phyloP scores from a whole-genome alignment of 371 early-diverging fungal genomes.

The Syncephalastrum contaminatum region DNA sequence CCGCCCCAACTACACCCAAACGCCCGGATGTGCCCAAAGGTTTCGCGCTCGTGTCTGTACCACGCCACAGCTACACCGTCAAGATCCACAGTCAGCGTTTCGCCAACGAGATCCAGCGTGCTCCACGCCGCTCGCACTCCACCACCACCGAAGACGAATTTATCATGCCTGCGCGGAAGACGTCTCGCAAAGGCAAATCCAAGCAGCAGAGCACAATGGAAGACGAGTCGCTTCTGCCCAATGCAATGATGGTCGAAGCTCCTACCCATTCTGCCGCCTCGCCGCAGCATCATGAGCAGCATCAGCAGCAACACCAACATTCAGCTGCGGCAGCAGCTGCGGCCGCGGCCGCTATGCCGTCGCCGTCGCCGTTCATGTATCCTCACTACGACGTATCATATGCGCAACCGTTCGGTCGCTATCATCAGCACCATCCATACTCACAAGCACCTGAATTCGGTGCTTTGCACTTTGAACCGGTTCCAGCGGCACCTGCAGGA shows the following conservation, averaged over 20 bases:
- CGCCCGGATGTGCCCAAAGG: conserved; percentile 29
- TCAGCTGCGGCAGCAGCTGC: conserved; percentile 11
- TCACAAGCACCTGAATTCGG: conserved; percentile 17
- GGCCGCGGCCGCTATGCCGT: conserved; percentile 9
- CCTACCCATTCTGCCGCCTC: conserved; percentile 4
- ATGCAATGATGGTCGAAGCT: background rate
- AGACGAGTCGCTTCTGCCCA: background rate
- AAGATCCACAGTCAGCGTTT: conserved; percentile 37
- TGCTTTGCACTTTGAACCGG: conserved; percentile 8
- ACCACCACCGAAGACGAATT: conserved; percentile 12
- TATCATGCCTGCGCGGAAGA: conserved; percentile 2
- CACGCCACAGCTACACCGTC: conserved; percentile 30
- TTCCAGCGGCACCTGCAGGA: conserved; percentile 16
- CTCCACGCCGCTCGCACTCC: conserved; percentile 15
- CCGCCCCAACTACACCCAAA: conserved; percentile 11
- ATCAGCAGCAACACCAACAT: conserved; percentile 12
- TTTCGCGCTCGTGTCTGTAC: conserved; percentile 29
- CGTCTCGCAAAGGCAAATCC: background rate
- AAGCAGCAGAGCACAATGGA: conserved; percentile 1
- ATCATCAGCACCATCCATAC: conserved; percentile 17
- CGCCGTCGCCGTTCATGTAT: conserved; percentile 5
- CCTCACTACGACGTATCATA: conserved; percentile 21
- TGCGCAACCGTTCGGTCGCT: conserved; percentile 15
- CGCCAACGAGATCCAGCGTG: conserved; percentile 24
- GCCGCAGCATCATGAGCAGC: conserved; percentile 20